Percentiles rank a stretch among this genome's conserved stretches.
These are phyloP conservation scores for Neolentinus lepideus DNA, from an alignment of 1,284 basidiomycete species.

Conservation along the genomic window DNA sequence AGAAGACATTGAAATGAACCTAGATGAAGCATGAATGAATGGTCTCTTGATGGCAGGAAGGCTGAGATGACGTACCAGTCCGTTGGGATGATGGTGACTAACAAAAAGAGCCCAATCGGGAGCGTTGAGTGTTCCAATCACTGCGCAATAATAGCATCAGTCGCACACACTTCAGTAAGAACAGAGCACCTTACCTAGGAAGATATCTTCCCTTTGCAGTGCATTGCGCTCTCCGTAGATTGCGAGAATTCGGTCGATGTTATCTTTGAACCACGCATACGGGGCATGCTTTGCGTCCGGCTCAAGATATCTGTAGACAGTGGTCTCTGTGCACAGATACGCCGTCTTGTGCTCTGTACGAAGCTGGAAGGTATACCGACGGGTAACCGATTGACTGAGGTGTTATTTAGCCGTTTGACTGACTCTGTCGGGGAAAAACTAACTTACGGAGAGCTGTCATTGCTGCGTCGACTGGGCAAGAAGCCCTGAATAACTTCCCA, in stretches of 20 bases:
- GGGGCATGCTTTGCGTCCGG: conserved; percentile 45
- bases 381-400: conserved; percentile 37
- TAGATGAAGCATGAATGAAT: conserved; percentile 12
- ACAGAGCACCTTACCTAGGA: conserved; percentile 41
- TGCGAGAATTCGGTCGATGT: conserved; percentile 56
- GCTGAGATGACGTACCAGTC: conserved; percentile 34
- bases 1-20: conserved; percentile 63
- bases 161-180: not conserved
- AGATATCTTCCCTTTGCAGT: conserved; percentile 64
- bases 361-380: conserved; percentile 54
- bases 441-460: conserved; percentile 30
- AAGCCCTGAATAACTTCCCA: conserved; percentile 50
- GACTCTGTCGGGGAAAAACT: too few species aligned
- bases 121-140: conserved; percentile 63
- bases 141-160: conserved; percentile 20
- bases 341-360: conserved; percentile 59
- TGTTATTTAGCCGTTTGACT: too few species aligned
- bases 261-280: conserved; percentile 64
- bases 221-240: conserved; percentile 45
- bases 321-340: conserved; percentile 59
- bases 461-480: conserved; percentile 33
- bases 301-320: conserved; percentile 48
- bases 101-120: conserved; percentile 65
- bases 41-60: not conserved
- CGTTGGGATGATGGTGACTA: conserved; percentile 60